Conservation (phyloP, 164 flowering plant genomes). For the Nymphaea colorata region DNA sequence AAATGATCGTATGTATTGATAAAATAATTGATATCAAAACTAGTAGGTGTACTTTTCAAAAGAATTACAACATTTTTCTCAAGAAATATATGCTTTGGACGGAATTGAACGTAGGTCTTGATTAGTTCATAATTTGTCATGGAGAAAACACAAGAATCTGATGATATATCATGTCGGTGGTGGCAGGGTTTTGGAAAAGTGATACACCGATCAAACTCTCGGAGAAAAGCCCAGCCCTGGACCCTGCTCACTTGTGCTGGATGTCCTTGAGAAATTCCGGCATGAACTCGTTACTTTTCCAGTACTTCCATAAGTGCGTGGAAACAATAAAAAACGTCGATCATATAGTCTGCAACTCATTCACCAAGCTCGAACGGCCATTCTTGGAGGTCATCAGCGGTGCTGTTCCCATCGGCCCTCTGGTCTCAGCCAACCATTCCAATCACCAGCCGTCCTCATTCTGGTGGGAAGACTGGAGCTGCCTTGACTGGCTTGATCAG, state of each 20-base stretch:
- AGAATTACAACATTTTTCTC: too few relatives aligned
- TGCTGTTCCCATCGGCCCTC: conserved; percentile 7
- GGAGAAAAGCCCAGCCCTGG: neutral
- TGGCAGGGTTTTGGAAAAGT: neutral
- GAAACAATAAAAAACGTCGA: neutral
- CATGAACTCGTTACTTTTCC: neutral
- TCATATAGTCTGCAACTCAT: conserved; percentile 11
- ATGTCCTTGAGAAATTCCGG: neutral
- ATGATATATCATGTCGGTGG: neutral
- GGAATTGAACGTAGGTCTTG: too few relatives aligned
- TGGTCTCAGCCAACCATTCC: conserved; percentile 1
- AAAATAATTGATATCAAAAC: too few relatives aligned
- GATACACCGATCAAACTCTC: neutral
- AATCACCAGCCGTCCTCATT: neutral
- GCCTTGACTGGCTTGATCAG: conserved; percentile 9
- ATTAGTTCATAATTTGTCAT: too few relatives aligned
- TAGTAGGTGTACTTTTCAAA: too few relatives aligned
- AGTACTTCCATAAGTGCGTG: neutral
- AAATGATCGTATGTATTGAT: too few relatives aligned
- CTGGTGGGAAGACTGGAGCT: conserved; percentile 7
- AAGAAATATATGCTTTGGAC: too few relatives aligned
- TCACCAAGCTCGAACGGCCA: conserved; percentile 4
- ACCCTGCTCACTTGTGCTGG: neutral
- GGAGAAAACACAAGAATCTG: too few relatives aligned
- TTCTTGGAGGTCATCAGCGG: conserved; percentile 1